phyloP scores from a whole-genome alignment of 306 rosid genomes.

The Dalbergia cochinchinensis region DNA sequence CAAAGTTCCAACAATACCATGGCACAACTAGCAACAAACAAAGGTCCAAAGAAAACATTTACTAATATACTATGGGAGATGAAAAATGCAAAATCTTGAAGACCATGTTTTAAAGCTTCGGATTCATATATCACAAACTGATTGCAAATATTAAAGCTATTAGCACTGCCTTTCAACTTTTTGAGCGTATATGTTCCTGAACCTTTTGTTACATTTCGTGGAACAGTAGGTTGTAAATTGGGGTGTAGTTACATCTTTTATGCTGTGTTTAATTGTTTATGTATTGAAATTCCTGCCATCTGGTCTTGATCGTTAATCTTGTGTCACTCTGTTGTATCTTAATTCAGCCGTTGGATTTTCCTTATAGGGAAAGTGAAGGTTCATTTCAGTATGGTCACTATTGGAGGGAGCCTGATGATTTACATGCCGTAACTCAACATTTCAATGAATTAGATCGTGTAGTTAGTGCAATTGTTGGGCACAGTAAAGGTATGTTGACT shows the following conservation, averaged over 20 bases:
- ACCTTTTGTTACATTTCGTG: background rate
- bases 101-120: background rate
- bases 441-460: conserved; percentile 58
- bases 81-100: background rate
- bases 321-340: conserved; percentile 33
- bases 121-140: conserved; percentile 5
- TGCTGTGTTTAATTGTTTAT: conserved; percentile 19
- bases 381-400: conserved; percentile 72
- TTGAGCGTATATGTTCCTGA: background rate
- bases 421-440: conserved; percentile 67
- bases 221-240: conserved; percentile 15
- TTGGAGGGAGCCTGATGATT: conserved; percentile 83
- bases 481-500: conserved; percentile 77
- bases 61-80: conserved; percentile 21
- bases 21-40: background rate
- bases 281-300: conserved; percentile 24
- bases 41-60: background rate
- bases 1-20: background rate
- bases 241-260: conserved; percentile 34
- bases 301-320: conserved; percentile 23
- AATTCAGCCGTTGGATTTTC: conserved; percentile 35
- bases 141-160: background rate
- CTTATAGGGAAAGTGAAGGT: conserved; percentile 86
- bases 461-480: conserved; percentile 76
- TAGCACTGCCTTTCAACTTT: background rate